phyloP scores from a whole-genome alignment of 169 alveolate species.

The Eimeria necatrix region DNA sequence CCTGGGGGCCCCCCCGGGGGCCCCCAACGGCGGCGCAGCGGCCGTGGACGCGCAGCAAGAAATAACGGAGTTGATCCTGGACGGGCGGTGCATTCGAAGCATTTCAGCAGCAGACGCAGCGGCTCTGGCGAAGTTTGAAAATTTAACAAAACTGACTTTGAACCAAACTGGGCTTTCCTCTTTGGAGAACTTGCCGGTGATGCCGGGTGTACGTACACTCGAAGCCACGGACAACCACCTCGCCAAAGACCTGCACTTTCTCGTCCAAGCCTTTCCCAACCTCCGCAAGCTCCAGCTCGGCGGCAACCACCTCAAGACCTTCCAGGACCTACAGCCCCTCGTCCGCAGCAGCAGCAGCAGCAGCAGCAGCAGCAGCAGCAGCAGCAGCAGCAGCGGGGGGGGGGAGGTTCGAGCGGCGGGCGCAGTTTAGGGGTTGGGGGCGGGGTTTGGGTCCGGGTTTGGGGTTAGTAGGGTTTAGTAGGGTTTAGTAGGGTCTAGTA shows the following conservation, averaged over 20 bases:
- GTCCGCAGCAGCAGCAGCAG: conserved; percentile 53
- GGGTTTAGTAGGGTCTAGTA: too few relatives aligned
- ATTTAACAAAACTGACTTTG: conserved; percentile 89
- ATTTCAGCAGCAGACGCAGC: conserved; percentile 88
- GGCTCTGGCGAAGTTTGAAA: conserved; percentile 87
- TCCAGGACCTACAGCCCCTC: conserved; percentile 87
- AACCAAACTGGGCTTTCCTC: conserved; percentile 93
- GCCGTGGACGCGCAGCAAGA: conserved; percentile 35
- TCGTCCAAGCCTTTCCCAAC: conserved; percentile 89
- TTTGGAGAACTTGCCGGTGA: conserved; percentile 89
- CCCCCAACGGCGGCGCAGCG: neutral
- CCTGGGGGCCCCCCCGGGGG: conserved; percentile 11
- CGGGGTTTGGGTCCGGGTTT: conserved; percentile 25
- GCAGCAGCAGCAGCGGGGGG: conserved; percentile 50
- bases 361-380: neutral
- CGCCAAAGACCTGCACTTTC: conserved; percentile 86
- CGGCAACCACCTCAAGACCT: conserved; percentile 91
- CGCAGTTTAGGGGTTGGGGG: too few relatives aligned
- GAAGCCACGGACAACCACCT: conserved; percentile 94
- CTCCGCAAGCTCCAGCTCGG: conserved; percentile 92
- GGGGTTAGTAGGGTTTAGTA: too few relatives aligned
- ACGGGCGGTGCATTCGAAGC: conserved; percentile 89
- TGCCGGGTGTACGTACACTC: conserved; percentile 89
- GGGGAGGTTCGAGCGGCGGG: too few relatives aligned
- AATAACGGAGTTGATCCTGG: conserved; percentile 90